Evolutionary conservation across 768 basidiomycete genomes (phyloP), one percentile per base, ranked within the genome.

Genomic region (Cystofilobasidium ferigula): DNA sequence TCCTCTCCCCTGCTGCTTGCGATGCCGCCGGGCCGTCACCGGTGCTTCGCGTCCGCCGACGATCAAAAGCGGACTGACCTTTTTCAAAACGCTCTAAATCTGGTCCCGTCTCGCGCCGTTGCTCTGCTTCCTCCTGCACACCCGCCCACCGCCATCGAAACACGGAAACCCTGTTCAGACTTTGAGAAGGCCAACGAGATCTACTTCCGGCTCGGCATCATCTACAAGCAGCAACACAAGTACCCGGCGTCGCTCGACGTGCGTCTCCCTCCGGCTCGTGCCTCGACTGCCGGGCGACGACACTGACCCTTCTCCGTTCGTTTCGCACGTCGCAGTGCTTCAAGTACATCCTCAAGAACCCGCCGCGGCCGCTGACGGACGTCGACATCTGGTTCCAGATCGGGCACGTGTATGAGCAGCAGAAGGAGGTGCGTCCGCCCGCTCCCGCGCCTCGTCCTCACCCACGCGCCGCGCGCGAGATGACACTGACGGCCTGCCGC

Each of bases 351-450:
- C 85, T 98, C 61, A 87, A 88, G 69, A 93, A 89, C 73, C 95
- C 95, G 3, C 95, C 94, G 38, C 86, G 85, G 69, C 95, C 95
- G 1, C 85, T 99, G 36, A 94, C 93, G 20, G 88, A 93, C 71
- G 88, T 91, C 63, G 95, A 99, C 71, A 98, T 99, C 70, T 98
- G 93, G 92, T 98, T 98, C 84, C 95, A 99, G 78, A 95, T 99
- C 68, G 95, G 95, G 2, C 95, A 98, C 73, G 94, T 98, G 24
- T 91, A 89, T 72, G 95, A 98, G 77, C 93, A 95, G 74, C 89
- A 94, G 76, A 87, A 91, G 78, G 92, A 98, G 75, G 93, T 93
- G 74, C 77, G 83, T 79, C n/a, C n/a, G 9, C 12, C 32, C 22
- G 9, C 28, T 43, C 3, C 54, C 36, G 56, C 3, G 13, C 20